Conservation (phyloP, 2,329 filamentous ascomycete genomes). For the Cladophialophora psammophila region DNA sequence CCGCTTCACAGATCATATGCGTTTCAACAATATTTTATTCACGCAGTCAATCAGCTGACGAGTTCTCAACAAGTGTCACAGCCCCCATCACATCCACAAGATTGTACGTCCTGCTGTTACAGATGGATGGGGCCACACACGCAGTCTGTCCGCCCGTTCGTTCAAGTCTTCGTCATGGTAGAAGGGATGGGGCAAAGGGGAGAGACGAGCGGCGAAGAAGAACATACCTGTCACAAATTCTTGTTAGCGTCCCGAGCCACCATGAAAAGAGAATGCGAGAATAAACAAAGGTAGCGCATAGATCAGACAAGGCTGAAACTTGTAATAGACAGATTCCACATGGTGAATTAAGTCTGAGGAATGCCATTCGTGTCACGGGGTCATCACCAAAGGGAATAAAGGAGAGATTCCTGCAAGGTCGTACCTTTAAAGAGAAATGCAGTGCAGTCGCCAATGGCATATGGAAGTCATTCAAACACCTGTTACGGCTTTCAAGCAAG, state of each 20-base stretch:
- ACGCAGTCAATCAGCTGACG: conserved; percentile 64
- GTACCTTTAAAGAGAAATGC: conserved; percentile 54
- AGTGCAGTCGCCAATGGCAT: background rate
- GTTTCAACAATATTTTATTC: conserved; percentile 29
- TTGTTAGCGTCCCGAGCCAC: conserved; percentile 22
- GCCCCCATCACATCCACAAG: conserved; percentile 62
- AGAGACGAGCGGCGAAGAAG: conserved; percentile 33
- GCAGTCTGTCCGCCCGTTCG: conserved; percentile 73
- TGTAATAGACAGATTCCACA: conserved; percentile 69
- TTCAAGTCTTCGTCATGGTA: conserved; percentile 69
- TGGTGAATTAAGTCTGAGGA: conserved; percentile 70
- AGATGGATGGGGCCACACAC: conserved; percentile 60
- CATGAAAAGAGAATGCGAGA: conserved; percentile 10
- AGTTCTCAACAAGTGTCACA: conserved; percentile 72
- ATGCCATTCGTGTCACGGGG: conserved; percentile 70
- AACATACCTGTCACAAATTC: conserved; percentile 37
- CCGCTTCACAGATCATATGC: conserved; percentile 27
- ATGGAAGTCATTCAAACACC: conserved; percentile 10
- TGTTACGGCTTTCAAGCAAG: conserved; percentile 16
- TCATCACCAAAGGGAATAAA: conserved; percentile 61
- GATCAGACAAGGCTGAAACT: conserved; percentile 76
- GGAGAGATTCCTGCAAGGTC: conserved; percentile 32
- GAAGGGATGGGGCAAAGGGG: conserved; percentile 35
- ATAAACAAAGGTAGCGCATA: conserved; percentile 21
- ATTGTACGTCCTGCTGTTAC: conserved; percentile 69